Conservation (phyloP, 768 basidiomycete genomes). For the Baorangia bicolor region DNA sequence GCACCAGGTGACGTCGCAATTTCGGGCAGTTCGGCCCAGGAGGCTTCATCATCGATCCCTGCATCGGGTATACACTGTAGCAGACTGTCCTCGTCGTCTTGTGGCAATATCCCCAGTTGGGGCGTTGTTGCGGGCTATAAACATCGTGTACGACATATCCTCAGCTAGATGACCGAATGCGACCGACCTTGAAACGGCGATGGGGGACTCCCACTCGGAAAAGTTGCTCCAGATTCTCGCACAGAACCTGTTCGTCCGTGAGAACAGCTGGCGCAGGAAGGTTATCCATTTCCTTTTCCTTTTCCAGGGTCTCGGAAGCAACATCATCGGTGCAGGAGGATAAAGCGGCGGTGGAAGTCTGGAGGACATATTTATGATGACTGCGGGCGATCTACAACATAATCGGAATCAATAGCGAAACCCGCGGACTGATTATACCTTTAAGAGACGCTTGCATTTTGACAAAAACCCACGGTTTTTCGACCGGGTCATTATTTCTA, state of each 20-base stretch:
- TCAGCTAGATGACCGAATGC: conserved; percentile 1
- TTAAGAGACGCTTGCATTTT: conserved; percentile 43
- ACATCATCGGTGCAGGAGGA: conserved; percentile 18
- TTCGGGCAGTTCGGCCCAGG: conserved; percentile 20
- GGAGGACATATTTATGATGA: conserved; percentile 27
- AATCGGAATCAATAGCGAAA: conserved; percentile 13
- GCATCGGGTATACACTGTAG: conserved; percentile 11
- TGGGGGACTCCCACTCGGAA: conserved; percentile 43
- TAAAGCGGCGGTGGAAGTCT: conserved; percentile 28
- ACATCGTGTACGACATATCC: conserved; percentile 1
- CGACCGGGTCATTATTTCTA: conserved; percentile 53
- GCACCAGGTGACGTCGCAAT: conserved; percentile 2
- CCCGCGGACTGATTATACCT: conserved; percentile 38
- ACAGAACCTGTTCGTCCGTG: conserved; percentile 39
- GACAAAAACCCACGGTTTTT: conserved; percentile 45
- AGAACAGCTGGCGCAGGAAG: conserved; percentile 11
- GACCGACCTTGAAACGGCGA: conserved; percentile 48
- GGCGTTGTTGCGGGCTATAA: conserved; percentile 19
- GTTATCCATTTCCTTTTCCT: conserved; percentile 16
- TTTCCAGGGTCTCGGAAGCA: conserved; percentile 8
- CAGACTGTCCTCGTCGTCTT: conserved; percentile 26
- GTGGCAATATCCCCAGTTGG: conserved; percentile 4
- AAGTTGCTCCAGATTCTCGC: conserved; percentile 42
- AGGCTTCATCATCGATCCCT: background rate
- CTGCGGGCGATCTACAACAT: conserved; percentile 22